These are phyloP conservation scores for Daldinia concentrica DNA, from an alignment of 495 filamentous ascomycete species.

Conservation along the genomic window DNA sequence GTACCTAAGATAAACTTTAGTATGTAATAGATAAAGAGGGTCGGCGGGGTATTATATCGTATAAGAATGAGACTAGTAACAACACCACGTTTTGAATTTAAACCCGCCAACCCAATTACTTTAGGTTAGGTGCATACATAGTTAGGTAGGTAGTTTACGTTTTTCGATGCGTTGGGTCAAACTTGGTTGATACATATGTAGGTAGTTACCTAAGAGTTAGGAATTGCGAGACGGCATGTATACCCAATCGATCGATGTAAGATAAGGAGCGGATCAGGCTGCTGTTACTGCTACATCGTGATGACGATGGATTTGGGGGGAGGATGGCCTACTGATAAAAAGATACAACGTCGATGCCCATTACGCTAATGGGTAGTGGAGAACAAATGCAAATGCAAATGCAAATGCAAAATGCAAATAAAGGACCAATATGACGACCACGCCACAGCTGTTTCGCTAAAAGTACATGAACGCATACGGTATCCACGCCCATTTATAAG, in stretches of 20 bases:
- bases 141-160: too few relatives aligned
- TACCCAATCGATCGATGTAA: constrained; percentile 9
- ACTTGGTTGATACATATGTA: background rate
- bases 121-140: too few relatives aligned
- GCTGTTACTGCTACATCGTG: background rate
- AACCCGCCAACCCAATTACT: too few relatives aligned
- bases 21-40: constrained; percentile 11
- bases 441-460: background rate
- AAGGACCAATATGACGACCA: constrained; percentile 32
- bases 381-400: constrained; percentile 17
- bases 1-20: background rate
- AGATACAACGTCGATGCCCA: background rate
- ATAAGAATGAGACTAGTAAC: background rate
- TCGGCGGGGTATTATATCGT: constrained; percentile 7
- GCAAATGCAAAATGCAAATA: constrained; percentile 5
- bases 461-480: background rate
- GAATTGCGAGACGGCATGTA: background rate
- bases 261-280: constrained; percentile 1
- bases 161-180: too few relatives aligned
- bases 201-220: constrained; percentile 1
- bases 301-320: constrained; percentile 11
- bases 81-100: background rate
- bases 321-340: constrained; percentile 2
- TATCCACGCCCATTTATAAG: background rate
- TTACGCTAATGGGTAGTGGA: constrained; percentile 22